Conservation (phyloP, 1,284 basidiomycete species). For the Cystobasidium slooffiae region DNA sequence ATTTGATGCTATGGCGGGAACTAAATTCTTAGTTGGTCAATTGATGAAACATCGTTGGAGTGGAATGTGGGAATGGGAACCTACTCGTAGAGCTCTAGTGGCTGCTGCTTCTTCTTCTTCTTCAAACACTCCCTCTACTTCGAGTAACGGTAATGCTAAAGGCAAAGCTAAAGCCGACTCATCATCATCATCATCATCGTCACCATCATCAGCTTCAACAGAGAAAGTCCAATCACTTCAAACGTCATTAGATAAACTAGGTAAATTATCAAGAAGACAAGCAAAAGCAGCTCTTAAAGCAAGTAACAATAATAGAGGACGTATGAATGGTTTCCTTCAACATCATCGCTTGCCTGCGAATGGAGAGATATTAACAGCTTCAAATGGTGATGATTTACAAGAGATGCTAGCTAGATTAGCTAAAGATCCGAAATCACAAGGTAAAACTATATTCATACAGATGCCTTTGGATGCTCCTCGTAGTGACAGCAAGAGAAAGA, state of each 20-base stretch:
- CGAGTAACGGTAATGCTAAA: not conserved
- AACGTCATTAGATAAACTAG: slow-evolving; percentile 31
- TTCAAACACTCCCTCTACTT: not conserved
- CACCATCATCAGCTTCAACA: slow-evolving; percentile 10
- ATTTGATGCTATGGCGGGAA: slow-evolving; percentile 14
- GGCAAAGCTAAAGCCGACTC: slow-evolving; percentile 15
- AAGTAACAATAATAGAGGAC: not conserved
- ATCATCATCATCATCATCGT: not conserved
- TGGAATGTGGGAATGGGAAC: slow-evolving; percentile 42
- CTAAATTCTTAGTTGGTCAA: slow-evolving; percentile 28
- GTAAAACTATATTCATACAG: slow-evolving; percentile 22
- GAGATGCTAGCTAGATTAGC: slow-evolving; percentile 20
- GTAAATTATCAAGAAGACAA: slow-evolving; percentile 13
- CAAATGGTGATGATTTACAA: slow-evolving; percentile 20
- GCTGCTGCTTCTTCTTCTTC: slow-evolving; percentile 8
- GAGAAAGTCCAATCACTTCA: not conserved
- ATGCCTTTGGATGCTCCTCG: slow-evolving; percentile 11
- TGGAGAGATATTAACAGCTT: slow-evolving; percentile 10
- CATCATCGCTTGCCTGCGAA: not conserved
- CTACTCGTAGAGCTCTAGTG: slow-evolving; percentile 15
- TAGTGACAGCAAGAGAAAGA: not conserved
- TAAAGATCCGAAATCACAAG: slow-evolving; percentile 22
- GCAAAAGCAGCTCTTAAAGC: slow-evolving; percentile 5
- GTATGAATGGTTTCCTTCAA: not conserved
- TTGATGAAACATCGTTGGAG: slow-evolving; percentile 32